Conservation (phyloP, 148 eudicot genomes). For the Chenopodium quinoa region DNA sequence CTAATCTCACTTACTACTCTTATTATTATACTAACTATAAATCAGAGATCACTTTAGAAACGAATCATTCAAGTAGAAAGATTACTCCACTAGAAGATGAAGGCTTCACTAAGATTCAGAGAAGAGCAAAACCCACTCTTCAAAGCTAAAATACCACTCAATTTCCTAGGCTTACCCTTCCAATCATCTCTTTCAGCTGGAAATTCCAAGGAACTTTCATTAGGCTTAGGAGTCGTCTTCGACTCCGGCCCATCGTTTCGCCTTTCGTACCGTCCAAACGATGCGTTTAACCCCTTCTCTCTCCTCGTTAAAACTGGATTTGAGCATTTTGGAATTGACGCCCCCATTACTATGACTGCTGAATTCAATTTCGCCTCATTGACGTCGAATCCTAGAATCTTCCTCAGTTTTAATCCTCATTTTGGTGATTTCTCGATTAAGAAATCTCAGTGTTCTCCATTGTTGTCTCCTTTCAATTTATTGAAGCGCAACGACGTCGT, state of each 20-base stretch:
- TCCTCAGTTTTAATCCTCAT: slow-evolving; percentile 65
- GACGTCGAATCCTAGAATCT: slow-evolving; percentile 50
- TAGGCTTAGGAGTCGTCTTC: slow-evolving; percentile 55
- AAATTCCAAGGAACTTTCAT: slow-evolving; percentile 60
- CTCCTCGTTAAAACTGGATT: slow-evolving; percentile 66
- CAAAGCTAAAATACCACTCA: slow-evolving; percentile 75
- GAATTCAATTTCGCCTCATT: slow-evolving; percentile 45
- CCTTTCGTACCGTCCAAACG: slow-evolving; percentile 74
- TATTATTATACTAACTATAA: too few relatives aligned
- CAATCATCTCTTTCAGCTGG: slow-evolving; percentile 66
- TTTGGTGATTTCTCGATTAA: slow-evolving; percentile 71
- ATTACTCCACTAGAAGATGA: slow-evolving; percentile 38
- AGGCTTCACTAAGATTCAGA: slow-evolving; percentile 79
- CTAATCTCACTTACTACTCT: neutral
- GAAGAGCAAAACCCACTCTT: slow-evolving; percentile 75
- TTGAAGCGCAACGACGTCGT: slow-evolving; percentile 15
- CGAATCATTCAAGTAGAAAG: neutral
- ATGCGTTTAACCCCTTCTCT: slow-evolving; percentile 57
- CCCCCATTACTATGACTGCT: slow-evolving; percentile 79
- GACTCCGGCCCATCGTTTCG: slow-evolving; percentile 72
- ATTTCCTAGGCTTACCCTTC: slow-evolving; percentile 57
- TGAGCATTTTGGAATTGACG: slow-evolving; percentile 53
- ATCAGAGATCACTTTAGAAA: too few relatives aligned
- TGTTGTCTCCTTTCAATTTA: neutral
- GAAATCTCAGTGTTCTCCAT: slow-evolving; percentile 49